Base-by-base conservation (phyloP, 2,329 filamentous ascomycete species). In the Apiospora rasikravindrae region DNA sequence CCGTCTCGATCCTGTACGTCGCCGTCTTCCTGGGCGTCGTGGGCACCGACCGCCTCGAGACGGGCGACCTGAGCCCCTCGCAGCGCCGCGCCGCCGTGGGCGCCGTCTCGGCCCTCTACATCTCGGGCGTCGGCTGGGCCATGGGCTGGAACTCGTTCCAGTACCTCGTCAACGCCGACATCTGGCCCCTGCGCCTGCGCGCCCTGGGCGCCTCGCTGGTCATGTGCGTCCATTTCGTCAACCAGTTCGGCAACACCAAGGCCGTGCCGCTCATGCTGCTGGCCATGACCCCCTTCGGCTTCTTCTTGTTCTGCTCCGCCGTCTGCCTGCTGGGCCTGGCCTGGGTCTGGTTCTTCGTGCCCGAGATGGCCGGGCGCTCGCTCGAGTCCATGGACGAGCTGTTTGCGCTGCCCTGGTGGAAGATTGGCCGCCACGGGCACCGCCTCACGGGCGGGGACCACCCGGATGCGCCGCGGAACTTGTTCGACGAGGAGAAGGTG, bases 271-370 rank as follows among this genome's bases (percentile, higher is more conserved):
- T 84, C 42, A 89, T 89, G 88, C 86, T 89, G 74, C 80, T 89
- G 45, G 57, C 71, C 44, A 72, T 72, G 72, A 71, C 37, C 4
- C 57, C 57, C 44, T 72, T 42, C 40, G 72, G 72, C 42, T 71
- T 73, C 67, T 90, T 80, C 81, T 82, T 4, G 82, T 81, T 91
- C 83, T 95, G 95, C 81, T 86, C 88, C 0, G 89, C 86, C 2
- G 86, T 95, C 13, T 95, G 93, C 0, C 75, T 92, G 0, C 64
- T 94, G 5, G 93, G 93, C 40, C 89, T 91, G 4, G 44, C 87
- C 3, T 95, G 92, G 91, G 92, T 92, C 4, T 93, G 87, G 85
- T 88, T 94, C 81, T 92, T 88, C 73, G 87, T 95, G 0, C 93
- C 93, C 0, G 93, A 95, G 85, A 93, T 92, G 0, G 88, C 88